Evolutionary conservation across 176 grass and related monocot genomes (phyloP), one percentile per base, ranked within the genome.

Genomic region (Carex pumila): DNA sequence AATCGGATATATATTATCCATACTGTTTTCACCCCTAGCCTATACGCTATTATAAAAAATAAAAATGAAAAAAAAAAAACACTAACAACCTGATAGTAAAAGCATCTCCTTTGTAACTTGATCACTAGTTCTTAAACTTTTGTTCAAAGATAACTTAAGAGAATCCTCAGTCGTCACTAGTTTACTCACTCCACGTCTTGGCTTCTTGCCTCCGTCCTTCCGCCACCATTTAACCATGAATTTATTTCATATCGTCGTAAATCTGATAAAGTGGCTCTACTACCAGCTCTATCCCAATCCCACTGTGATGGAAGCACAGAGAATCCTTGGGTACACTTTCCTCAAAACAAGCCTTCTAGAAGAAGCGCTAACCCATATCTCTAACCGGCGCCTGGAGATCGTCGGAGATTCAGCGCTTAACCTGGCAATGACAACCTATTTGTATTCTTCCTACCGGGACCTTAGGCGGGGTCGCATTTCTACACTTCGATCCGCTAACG

Each of bases 331-430:
- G 6, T 97, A 97, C 89, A 18, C 17, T 22, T 97, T 94, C 89
- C 30, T 7, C 57, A 60, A 94, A 54, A 84, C 69, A 54, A 11
- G 30, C 6, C 89, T 94, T n/a, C 92, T 97, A 2, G 81, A 87
- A 68, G 90, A 92, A 69, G 92, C 94, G 7, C 83, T 97, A 19
- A 97, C 92, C 5, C 94, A 94, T 84, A 4, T 2, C 41, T 32
- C 75, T 5, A 11, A 50, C 47, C 1, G 91, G 81, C 83, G 94
- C 50, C 92, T 97, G 17, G 94, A 92, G 90, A 92, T 92, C 82
- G 53, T 97, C 32, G 90, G 92, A 32, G 94, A 97, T 53, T 85
- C 92, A 13, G 90, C 78, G 19, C 84, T 94, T 6, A 79, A 88
- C 15, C 87, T 94, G 32, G 89, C 89, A 52, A 80, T 97, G 69